These are phyloP conservation scores for Astraeus odoratus DNA, from an alignment of 768 basidiomycete species.

Conservation along the genomic window DNA sequence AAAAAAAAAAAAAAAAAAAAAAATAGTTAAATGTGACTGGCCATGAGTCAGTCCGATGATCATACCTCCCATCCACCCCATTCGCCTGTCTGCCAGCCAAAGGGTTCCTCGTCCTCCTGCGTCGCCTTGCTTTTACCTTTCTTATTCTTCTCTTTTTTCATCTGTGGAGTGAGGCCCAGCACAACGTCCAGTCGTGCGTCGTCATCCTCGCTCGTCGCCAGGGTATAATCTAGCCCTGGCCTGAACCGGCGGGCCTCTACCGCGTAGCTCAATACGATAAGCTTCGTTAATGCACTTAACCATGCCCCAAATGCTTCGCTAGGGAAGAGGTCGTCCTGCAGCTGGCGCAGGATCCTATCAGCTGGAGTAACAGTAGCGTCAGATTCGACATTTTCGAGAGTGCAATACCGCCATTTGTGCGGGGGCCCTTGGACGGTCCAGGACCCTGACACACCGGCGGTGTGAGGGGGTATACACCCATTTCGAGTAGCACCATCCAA, in stretches of 20 bases:
- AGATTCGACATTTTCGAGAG: slow-evolving; percentile 30
- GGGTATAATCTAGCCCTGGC: slow-evolving; percentile 90
- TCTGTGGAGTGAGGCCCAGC: slow-evolving; percentile 76
- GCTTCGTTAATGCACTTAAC: slow-evolving; percentile 63
- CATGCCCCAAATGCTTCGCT: slow-evolving; percentile 86
- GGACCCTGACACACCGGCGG: slow-evolving; percentile 46
- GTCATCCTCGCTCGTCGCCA: slow-evolving; percentile 80
- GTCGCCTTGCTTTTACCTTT: slow-evolving; percentile 27
- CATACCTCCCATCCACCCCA: slow-evolving; percentile 94
- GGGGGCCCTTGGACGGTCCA: slow-evolving; percentile 85
- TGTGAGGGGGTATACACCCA: slow-evolving; percentile 57
- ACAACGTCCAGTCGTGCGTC: slow-evolving; percentile 83
- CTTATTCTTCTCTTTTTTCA: slow-evolving; percentile 18
- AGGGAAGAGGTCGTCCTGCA: slow-evolving; percentile 76
- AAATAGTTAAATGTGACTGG: too few species aligned
- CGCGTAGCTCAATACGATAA: slow-evolving; percentile 65
- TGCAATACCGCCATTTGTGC: slow-evolving; percentile 91
- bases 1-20: too few species aligned
- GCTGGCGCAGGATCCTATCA: slow-evolving; percentile 21
- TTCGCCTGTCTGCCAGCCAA: slow-evolving; percentile 64
- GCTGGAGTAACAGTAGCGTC: slow-evolving; percentile 1
- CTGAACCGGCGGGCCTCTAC: slow-evolving; percentile 86
- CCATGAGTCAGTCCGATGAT: slow-evolving; percentile 1
- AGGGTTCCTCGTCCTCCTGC: slow-evolving; percentile 25
- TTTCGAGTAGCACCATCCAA: slow-evolving; percentile 44